Evolutionary conservation across 768 basidiomycete genomes (phyloP), one percentile per base, ranked within the genome.

Genomic region (Pisolithus albus): DNA sequence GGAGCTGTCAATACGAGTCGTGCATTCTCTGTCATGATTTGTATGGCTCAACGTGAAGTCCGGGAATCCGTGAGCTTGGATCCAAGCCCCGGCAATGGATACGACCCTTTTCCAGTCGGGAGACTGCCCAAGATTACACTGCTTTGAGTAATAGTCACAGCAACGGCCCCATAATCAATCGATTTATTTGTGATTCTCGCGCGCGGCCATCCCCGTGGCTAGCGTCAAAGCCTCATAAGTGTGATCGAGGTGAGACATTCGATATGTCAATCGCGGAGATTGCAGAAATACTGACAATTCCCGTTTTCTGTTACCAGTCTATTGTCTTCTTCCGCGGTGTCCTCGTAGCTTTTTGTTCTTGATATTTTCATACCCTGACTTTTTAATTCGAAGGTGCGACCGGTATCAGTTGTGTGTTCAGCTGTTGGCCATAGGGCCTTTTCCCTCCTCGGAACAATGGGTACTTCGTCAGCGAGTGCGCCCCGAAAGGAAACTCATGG

Each of bases 181-280:
- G 44, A 42, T 40, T 40, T 42, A 45, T 51, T 51, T 32, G 30
- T 51, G 19, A 47, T 62, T 53, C 54, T 41, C 39, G 47, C 46
- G 19, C 34, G 36, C 40, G 45, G 16, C 40, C 13, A 34, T 34
- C 34, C 34, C 34, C 34, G 40, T 37, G 6, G 45, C 37, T 46
- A 43, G 52, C 45, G 34, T 28, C 45, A 38, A 30, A 40, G 41
- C 11, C 16, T 32, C 51, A 45, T 68, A 63, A 56, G 44, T 16
- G 24, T 56, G 61, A 66, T 64, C 66, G 52, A 57, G 61, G 68
- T 70, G 61, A 68, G 62, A 68, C 68, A 65, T 49, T 40, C 24
- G n/a, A 37, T 56, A 39, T 56, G 49, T 57, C 58, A 49, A 59
- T 58, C 51, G 39, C 52, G 38, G 51, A 54, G 57, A 53, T 34